Base-by-base conservation (phyloP, 805 yeast species). In the Saccharomycopsis vini region DNA sequence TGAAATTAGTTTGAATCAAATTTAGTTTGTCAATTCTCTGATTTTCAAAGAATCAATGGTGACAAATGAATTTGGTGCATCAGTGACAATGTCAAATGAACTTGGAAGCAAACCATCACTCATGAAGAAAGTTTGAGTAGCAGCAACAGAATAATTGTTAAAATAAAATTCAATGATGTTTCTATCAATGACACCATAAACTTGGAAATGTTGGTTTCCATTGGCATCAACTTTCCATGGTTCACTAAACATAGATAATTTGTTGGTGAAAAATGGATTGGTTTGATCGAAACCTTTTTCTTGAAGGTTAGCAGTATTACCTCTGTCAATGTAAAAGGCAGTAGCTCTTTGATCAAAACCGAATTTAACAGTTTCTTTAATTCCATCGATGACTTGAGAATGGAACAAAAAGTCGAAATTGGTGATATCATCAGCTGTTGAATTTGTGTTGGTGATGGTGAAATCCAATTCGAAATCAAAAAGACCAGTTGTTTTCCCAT, bases 111-210 rank as follows among this genome's bases (percentile, higher is more conserved):
- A n/a, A n/a, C n/a, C n/a, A 33, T 53, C 50, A 15, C 50, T 45
- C 42, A 58, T 49, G 53, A 60, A 62, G 52, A 60, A 62, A 3
- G 56, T 50, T 49, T 59, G 55, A 7, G 66, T 62, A 16, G 55
- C 49, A 5, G 56, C 50, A 16, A 45, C 39, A 5, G 56, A 50
- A 20, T 64, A 64, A 39, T 61, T 53, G 44, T 59, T 59, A 51
- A 59, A 57, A 50, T 50, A 61, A 18, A 61, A 32, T 45, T 61
- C 66, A n/a, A 59, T 21, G 37, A 60, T 52, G 42, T 58, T 58
- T 39, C 53, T 52, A 49, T 62, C 64, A 28, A 59, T 50, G 18
- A 62, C 45, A 36, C 63, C 64, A 31, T 53, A 51, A 4, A 60
- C 50, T 32, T 59, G 54, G 53, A 51, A 60, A 16, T 47, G 37